Evolutionary conservation across 495 filamentous ascomycete species (phyloP).

Genomic region (Parmelia sp.): DNA sequence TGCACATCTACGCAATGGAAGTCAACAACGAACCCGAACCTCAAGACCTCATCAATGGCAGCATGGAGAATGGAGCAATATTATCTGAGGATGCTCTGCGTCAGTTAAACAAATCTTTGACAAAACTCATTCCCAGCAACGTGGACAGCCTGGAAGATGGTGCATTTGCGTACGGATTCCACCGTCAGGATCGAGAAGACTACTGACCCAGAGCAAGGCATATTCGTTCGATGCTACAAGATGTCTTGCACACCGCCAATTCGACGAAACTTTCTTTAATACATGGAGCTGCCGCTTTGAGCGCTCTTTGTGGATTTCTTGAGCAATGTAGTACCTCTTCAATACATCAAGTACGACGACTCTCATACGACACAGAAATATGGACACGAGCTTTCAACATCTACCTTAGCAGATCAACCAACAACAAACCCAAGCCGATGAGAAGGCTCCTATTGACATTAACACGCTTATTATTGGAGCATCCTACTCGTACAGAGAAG

Average conservation of each 20-base stretch:
- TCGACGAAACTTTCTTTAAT: constrained; percentile 34
- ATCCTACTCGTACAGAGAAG: constrained; percentile 39
- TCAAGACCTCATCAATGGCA: background rate
- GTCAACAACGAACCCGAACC: background rate
- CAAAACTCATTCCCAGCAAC: background rate
- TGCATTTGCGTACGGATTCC: constrained; percentile 14
- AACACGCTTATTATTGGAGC: constrained; percentile 44
- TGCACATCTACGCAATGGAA: background rate
- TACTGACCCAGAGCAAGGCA: constrained; percentile 7
- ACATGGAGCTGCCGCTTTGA: constrained; percentile 42
- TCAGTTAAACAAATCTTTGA: constrained; percentile 17
- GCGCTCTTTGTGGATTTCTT: constrained; percentile 43
- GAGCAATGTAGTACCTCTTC: constrained; percentile 39
- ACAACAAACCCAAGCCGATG: constrained; percentile 66
- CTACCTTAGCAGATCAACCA: constrained; percentile 68
- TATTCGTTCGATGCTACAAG: background rate
- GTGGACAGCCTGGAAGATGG: background rate
- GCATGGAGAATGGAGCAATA: background rate
- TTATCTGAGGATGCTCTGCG: constrained; percentile 20
- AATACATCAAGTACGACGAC: constrained; percentile 29
- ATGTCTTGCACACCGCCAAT: constrained; percentile 19
- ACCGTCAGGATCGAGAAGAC: background rate
- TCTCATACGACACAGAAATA: constrained; percentile 44
- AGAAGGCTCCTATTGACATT: constrained; percentile 62
- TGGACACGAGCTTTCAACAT: constrained; percentile 60